phyloP scores from a whole-genome alignment of 1,284 basidiomycete species.

The Austropuccinia psidii region DNA sequence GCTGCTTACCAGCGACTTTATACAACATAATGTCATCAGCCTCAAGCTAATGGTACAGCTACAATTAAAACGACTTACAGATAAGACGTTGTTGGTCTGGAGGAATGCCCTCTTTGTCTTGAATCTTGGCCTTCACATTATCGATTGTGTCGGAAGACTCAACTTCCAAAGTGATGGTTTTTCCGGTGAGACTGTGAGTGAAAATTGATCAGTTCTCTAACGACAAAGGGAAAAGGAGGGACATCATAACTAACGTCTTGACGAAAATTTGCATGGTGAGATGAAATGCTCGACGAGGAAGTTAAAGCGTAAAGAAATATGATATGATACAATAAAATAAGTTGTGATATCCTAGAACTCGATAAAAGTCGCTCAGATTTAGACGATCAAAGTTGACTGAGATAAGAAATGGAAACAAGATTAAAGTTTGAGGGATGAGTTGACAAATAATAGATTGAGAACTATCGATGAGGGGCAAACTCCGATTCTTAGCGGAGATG shows the following conservation, averaged over 20 bases:
- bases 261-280: constrained; percentile 77
- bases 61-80: not conserved
- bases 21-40: constrained; percentile 51
- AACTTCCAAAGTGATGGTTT: constrained; percentile 20
- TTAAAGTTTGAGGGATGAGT: too few relatives aligned
- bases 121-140: constrained; percentile 57
- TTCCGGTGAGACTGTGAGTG: not conserved
- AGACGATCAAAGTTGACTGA: too few relatives aligned
- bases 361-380: too few relatives aligned
- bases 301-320: too few relatives aligned
- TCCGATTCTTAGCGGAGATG: too few relatives aligned
- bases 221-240: not conserved
- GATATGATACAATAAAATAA: too few relatives aligned
- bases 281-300: too few relatives aligned
- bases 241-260: constrained; percentile 63
- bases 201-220: not conserved
- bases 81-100: constrained; percentile 52
- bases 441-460: too few relatives aligned
- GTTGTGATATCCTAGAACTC: too few relatives aligned
- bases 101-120: constrained; percentile 64
- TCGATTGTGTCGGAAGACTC: constrained; percentile 88
- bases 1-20: constrained; percentile 52
- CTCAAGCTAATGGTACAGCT: constrained; percentile 51
- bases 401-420: too few relatives aligned
- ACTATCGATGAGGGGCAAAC: too few relatives aligned